A percentile compares a stretch with the other conserved stretches of the same genome.
phyloP scores from a whole-genome alignment of 2,329 filamentous ascomycete species.

The Lecanicillium sp. region DNA sequence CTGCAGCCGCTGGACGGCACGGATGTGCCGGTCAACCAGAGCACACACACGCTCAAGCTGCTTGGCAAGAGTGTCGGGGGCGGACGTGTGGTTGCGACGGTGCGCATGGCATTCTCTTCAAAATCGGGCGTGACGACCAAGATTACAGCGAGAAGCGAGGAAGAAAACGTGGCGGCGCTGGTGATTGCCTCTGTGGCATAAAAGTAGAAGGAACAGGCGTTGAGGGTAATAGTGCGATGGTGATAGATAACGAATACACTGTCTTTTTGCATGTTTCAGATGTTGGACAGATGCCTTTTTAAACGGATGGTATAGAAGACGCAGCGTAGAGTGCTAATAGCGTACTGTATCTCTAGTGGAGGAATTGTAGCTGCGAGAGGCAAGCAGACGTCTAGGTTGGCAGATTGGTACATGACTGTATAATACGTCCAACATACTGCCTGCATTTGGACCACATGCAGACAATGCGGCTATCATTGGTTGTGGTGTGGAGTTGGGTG shows the following conservation, averaged over 20 bases:
- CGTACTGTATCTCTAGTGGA: no score
- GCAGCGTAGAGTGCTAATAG: no score
- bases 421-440: no score
- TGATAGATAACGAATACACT: conserved; percentile 9
- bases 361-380: no score
- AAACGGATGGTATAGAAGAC: no score
- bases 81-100: conserved; percentile 76
- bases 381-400: no score
- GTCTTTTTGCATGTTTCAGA: no score
- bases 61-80: conserved; percentile 92
- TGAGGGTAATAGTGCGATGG: conserved; percentile 27
- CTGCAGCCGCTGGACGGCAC: conserved; percentile 91
- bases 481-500: no score
- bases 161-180: conserved; percentile 79
- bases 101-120: conserved; percentile 89
- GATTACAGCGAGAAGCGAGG: conserved; percentile 85
- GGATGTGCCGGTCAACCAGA: conserved; percentile 79
- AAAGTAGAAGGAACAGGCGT: conserved; percentile 24
- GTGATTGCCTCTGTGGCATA: conserved; percentile 80
- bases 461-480: no score
- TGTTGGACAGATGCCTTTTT: no score
- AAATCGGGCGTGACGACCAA: conserved; percentile 95
- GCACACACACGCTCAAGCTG: conserved; percentile 89
- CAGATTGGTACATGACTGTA: no score
- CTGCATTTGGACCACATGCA: no score